Conservation (phyloP, 2,329 filamentous ascomycete species). For the Talaromyces albobiverticillius region DNA sequence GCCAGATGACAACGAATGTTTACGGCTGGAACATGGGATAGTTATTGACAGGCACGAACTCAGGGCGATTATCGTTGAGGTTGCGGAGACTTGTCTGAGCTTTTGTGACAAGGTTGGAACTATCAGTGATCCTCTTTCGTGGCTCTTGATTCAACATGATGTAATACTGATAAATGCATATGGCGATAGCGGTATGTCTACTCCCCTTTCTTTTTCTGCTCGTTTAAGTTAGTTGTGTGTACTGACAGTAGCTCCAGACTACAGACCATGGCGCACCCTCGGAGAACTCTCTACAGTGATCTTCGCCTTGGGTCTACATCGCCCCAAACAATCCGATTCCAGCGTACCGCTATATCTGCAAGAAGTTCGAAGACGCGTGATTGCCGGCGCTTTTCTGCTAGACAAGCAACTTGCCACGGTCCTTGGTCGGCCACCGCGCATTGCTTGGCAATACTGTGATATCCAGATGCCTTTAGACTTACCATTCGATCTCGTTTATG, state of each 20-base stretch:
- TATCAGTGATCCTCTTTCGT: constrained; percentile 8
- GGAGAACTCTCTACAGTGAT: constrained; percentile 44
- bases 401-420: constrained; percentile 46
- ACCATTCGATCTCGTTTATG: constrained; percentile 1
- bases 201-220: not conserved
- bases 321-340: constrained; percentile 25
- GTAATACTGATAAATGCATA: not conserved
- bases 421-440: constrained; percentile 42
- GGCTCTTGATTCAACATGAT: constrained; percentile 11
- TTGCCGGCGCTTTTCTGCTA: constrained; percentile 37
- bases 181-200: not conserved
- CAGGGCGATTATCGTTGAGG: not conserved
- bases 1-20: not conserved
- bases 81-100: not conserved
- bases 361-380: constrained; percentile 32
- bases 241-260: constrained; percentile 28
- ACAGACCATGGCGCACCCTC: constrained; percentile 43
- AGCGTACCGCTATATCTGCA: constrained; percentile 29
- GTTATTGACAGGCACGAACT: not conserved
- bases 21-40: not conserved
- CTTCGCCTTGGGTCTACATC: constrained; percentile 45
- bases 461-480: constrained; percentile 27
- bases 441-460: constrained; percentile 34
- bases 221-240: not conserved
- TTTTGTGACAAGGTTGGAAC: constrained; percentile 5